phyloP scores from a whole-genome alignment of 306 rosid genomes.

The Quercus glauca region DNA sequence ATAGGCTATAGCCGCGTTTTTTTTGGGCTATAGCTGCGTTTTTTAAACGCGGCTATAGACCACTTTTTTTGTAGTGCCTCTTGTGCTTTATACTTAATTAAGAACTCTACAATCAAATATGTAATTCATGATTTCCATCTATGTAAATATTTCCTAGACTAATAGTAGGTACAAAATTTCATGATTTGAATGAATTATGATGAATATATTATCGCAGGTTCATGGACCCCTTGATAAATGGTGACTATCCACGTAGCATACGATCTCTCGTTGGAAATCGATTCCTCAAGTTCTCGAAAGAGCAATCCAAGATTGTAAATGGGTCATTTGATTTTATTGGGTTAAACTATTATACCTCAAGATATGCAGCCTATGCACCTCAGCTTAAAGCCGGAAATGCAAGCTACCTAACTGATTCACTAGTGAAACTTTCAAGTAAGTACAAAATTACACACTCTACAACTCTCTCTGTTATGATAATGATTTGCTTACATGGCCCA shows the following conservation, averaged over 20 bases:
- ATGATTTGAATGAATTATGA: too few relatives aligned
- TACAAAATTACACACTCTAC: too few relatives aligned
- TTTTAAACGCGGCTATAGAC: too few relatives aligned
- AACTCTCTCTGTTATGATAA: too few relatives aligned
- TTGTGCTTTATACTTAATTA: too few relatives aligned
- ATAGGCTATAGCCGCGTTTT: too few relatives aligned
- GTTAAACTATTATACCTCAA: conserved; percentile 52
- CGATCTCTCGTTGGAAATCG: conserved; percentile 40
- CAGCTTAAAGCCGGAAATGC: not conserved
- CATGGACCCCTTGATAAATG: conserved; percentile 56
- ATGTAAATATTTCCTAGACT: too few relatives aligned
- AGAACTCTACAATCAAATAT: too few relatives aligned
- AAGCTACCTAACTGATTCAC: conserved; percentile 39
- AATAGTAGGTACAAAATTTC: not conserved
- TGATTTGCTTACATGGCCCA: too few relatives aligned
- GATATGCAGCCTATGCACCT: conserved; percentile 35
- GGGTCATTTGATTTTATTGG: conserved; percentile 69
- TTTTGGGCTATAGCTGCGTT: too few relatives aligned
- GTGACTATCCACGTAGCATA: conserved; percentile 71
- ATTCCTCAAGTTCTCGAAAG: conserved; percentile 49
- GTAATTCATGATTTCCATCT: too few relatives aligned
- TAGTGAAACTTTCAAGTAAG: conserved; percentile 41
- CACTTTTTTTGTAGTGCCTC: too few relatives aligned
- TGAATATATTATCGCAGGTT: conserved; percentile 31
- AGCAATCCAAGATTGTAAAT: conserved; percentile 41